Evolutionary conservation across 2,329 filamentous ascomycete genomes (phyloP).

Genomic region (Seiridium cupressi): DNA sequence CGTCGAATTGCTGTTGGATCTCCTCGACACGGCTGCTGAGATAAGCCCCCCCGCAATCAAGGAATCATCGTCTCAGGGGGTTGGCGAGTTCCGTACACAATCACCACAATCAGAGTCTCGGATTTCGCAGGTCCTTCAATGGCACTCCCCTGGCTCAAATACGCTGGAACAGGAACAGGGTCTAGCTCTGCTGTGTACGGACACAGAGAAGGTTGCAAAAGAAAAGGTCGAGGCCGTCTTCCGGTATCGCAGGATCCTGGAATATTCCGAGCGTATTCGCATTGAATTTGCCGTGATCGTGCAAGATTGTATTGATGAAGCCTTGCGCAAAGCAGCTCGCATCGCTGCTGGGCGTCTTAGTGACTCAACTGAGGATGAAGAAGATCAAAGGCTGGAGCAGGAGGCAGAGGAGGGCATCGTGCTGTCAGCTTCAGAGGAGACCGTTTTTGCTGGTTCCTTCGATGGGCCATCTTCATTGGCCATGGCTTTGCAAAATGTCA

Average conservation of each 20-base stretch:
- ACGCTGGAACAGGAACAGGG: constrained; percentile 93
- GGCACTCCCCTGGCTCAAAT: constrained; percentile 91
- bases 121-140: constrained; percentile 91
- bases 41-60: constrained; percentile 94
- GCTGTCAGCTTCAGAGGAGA: constrained; percentile 48
- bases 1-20: constrained; percentile 88
- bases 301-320: constrained; percentile 92
- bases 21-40: constrained; percentile 93
- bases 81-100: constrained; percentile 83
- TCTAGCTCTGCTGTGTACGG: constrained; percentile 79
- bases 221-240: constrained; percentile 92
- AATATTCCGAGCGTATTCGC: constrained; percentile 93
- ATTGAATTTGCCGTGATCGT: constrained; percentile 91
- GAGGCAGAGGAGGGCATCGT: constrained; percentile 32
- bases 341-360: constrained; percentile 84
- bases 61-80: constrained; percentile 65
- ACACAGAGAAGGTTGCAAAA: constrained; percentile 81
- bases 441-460: constrained; percentile 56
- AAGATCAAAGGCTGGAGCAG: constrained; percentile 43
- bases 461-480: constrained; percentile 57
- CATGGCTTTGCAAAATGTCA: constrained; percentile 48
- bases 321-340: constrained; percentile 82
- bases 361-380: constrained; percentile 65
- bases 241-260: constrained; percentile 86
- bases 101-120: constrained; percentile 95